Evolutionary conservation across 192 early-diverging fungal genomes (phyloP).

Genomic region (Powellomyces hirtus): DNA sequence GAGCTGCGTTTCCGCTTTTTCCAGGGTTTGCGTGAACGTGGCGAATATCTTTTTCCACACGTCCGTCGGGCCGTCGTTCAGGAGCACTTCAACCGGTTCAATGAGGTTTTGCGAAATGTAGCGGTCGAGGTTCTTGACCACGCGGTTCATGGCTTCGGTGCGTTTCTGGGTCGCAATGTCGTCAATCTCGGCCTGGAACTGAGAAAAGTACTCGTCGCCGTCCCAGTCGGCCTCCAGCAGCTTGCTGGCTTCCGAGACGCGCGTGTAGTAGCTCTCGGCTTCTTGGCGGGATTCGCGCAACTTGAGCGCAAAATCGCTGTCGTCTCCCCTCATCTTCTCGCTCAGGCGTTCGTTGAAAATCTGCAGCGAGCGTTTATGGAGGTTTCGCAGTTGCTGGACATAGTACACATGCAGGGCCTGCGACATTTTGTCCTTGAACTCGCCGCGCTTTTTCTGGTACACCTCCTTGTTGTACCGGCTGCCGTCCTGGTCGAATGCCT

Average conservation of each 20-base stretch:
- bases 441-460: conserved; percentile 81
- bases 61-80: conserved; percentile 62
- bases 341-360: conserved; percentile 63
- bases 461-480: conserved; percentile 86
- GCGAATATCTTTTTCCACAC: conserved; percentile 75
- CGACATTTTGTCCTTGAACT: conserved; percentile 76
- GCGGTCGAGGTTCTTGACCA: conserved; percentile 49
- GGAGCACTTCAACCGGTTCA: conserved; percentile 67
- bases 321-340: conserved; percentile 52
- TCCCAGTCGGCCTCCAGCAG: conserved; percentile 73
- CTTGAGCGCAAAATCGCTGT: conserved; percentile 62
- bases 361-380: conserved; percentile 68
- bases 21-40: conserved; percentile 54
- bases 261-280: conserved; percentile 43
- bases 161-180: conserved; percentile 57
- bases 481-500: conserved; percentile 84
- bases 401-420: conserved; percentile 75
- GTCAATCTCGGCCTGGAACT: conserved; percentile 63
- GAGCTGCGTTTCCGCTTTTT: conserved; percentile 48
- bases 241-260: conserved; percentile 53
- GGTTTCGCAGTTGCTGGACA: conserved; percentile 84
- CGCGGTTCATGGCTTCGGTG: conserved; percentile 65
- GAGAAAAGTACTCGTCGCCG: conserved; percentile 53
- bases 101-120: conserved; percentile 47
- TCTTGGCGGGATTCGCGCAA: conserved; percentile 40